Conservation (phyloP, 805 yeast genomes). For the Brettanomyces naardenensis region DNA sequence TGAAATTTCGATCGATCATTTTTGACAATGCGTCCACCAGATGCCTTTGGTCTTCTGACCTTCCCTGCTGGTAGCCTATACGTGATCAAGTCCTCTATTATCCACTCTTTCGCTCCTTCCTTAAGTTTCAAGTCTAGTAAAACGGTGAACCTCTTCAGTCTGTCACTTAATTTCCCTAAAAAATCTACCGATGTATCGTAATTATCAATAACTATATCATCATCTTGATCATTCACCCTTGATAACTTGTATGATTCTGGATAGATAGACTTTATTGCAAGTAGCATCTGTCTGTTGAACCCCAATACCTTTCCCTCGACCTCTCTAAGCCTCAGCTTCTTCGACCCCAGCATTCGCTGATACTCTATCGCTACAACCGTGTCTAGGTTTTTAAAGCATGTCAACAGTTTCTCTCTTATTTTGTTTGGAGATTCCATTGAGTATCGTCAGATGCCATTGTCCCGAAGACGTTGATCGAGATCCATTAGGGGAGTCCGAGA, state of each 20-base stretch:
- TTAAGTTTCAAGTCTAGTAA: neutral
- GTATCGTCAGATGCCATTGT: too few relatives aligned
- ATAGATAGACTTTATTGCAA: conserved; percentile 1
- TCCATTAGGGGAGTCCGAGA: too few relatives aligned
- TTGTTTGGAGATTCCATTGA: too few relatives aligned
- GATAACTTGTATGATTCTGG: conserved; percentile 3
- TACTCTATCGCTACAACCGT: conserved; percentile 1
- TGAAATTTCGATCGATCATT: conserved; percentile 31
- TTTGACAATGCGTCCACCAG: neutral
- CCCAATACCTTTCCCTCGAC: neutral
- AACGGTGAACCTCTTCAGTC: neutral
- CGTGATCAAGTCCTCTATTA: neutral
- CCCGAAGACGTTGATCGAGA: too few relatives aligned
- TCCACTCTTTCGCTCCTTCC: too few relatives aligned
- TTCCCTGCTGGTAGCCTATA: neutral
- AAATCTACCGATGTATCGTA: neutral
- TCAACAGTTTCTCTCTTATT: conserved; percentile 7
- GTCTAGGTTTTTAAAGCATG: conserved; percentile 1
- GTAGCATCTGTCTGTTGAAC: neutral
- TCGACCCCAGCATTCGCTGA: neutral
- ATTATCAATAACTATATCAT: neutral
- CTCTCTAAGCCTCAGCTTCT: neutral
- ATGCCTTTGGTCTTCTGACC: neutral
- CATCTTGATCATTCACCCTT: neutral
- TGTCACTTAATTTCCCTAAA: neutral